phyloP scores from a whole-genome alignment of 2,329 filamentous ascomycete genomes.

The Drechslerella coelobrocha region DNA sequence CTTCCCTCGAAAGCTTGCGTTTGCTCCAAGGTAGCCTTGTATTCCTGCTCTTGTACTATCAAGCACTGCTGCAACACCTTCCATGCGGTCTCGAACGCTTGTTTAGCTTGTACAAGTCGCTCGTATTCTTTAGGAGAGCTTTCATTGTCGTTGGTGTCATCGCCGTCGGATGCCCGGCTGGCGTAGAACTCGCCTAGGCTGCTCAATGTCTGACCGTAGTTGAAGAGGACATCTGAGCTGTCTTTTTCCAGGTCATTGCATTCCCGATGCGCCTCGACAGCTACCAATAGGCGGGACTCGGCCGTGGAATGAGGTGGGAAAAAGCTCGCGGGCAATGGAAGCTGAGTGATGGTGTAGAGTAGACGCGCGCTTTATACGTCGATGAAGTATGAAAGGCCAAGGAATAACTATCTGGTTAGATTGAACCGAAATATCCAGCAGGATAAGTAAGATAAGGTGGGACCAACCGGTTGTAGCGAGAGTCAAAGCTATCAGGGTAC shows the following conservation, averaged over 20 bases:
- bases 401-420: background rate
- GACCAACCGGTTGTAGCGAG: conserved; percentile 53
- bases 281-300: conserved; percentile 31
- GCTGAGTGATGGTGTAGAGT: conserved; percentile 36
- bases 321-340: conserved; percentile 25
- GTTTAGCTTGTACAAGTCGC: conserved; percentile 20
- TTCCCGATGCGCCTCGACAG: conserved; percentile 28
- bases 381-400: background rate
- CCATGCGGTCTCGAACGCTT: conserved; percentile 49
- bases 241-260: conserved; percentile 32
- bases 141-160: conserved; percentile 31
- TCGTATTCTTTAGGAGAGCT: conserved; percentile 4
- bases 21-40: conserved; percentile 31
- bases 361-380: conserved; percentile 27
- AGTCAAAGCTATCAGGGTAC: conserved; percentile 51
- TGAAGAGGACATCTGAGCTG: conserved; percentile 41
- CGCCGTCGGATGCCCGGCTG: conserved; percentile 34
- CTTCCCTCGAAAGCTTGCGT: conserved; percentile 10
- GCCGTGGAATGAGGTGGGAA: conserved; percentile 30
- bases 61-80: conserved; percentile 51
- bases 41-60: conserved; percentile 49
- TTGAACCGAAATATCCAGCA: no score
- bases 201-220: conserved; percentile 43
- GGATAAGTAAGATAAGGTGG: no score
- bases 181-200: conserved; percentile 51